Percentiles rank a stretch among this genome's conserved stretches.
phyloP scores from a whole-genome alignment of 768 basidiomycete species.

The Mycena belliarum region DNA sequence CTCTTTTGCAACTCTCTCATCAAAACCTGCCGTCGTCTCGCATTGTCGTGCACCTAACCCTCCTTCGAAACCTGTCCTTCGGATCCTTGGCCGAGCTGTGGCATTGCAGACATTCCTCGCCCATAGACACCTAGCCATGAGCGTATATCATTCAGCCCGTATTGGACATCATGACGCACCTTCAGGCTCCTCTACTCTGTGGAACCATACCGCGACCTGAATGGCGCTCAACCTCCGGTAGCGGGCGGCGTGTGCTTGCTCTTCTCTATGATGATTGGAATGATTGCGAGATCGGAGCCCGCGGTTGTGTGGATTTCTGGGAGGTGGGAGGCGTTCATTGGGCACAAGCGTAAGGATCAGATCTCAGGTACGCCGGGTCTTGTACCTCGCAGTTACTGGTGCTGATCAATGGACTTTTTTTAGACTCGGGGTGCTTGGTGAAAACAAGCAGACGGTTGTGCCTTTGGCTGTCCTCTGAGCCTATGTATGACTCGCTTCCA shows the following conservation, averaged over 20 bases:
- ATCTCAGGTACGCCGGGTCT: not conserved
- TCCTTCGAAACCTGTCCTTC: not conserved
- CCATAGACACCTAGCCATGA: no score
- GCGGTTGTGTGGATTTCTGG: constrained; percentile 6
- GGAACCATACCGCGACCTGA: not conserved
- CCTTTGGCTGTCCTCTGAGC: no score
- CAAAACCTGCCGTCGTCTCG: not conserved
- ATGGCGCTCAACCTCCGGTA: no score
- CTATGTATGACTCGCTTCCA: no score
- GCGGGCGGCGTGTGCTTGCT: constrained; percentile 1
- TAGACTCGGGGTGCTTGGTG: no score
- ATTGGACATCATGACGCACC: not conserved
- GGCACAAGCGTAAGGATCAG: constrained; percentile 1
- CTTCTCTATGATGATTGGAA: not conserved
- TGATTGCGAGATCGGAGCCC: not conserved
- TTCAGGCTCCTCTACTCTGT: not conserved
- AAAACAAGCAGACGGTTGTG: no score
- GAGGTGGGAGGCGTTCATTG: constrained; percentile 6
- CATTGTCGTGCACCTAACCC: constrained; percentile 1
- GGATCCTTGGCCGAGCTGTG: not conserved
- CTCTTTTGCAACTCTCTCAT: not conserved
- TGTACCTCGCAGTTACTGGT: no score
- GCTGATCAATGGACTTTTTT: no score
- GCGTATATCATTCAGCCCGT: no score
- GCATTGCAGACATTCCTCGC: not conserved